Percentiles rank a stretch among this genome's conserved stretches.
phyloP scores from a whole-genome alignment of 257 asterid genomes.

The Solanum tarapatanum region DNA sequence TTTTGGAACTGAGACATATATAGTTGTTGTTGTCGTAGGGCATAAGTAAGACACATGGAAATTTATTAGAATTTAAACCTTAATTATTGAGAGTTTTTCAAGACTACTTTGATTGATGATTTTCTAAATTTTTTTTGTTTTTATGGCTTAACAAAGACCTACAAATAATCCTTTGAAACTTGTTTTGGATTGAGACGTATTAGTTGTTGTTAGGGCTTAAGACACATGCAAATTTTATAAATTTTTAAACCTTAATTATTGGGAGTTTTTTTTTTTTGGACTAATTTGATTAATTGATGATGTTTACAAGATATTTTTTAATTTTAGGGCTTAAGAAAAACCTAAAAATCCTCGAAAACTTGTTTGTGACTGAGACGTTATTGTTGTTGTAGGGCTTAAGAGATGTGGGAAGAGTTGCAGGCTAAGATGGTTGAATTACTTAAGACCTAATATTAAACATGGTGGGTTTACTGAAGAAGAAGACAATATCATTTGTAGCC shows the following conservation, averaged over 20 bases:
- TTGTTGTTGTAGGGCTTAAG: conserved; percentile 50
- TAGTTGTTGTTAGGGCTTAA: not conserved
- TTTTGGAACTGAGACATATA: not conserved
- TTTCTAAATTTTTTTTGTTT: not conserved
- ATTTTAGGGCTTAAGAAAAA: conserved; percentile 45
- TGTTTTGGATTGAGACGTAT: not conserved
- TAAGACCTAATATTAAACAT: conserved; percentile 84
- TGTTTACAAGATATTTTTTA: not conserved
- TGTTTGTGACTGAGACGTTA: not conserved
- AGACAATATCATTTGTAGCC: conserved; percentile 88
- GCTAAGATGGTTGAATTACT: conserved; percentile 80
- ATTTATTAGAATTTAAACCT: not conserved
- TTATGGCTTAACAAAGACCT: not conserved
- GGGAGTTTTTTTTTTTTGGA: not conserved
- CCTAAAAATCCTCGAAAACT: not conserved
- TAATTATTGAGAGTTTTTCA: not conserved
- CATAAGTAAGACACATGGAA: not conserved
- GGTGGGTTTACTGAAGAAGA: conserved; percentile 99
- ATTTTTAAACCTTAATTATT: not conserved
- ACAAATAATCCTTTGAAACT: not conserved
- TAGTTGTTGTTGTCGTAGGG: not conserved
- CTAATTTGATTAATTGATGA: not conserved
- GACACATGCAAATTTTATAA: not conserved
- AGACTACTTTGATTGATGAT: not conserved
- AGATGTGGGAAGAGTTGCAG: conserved; percentile 98